Conservation (phyloP, 2,329 filamentous ascomycete genomes). For the Penicillium sp. region DNA sequence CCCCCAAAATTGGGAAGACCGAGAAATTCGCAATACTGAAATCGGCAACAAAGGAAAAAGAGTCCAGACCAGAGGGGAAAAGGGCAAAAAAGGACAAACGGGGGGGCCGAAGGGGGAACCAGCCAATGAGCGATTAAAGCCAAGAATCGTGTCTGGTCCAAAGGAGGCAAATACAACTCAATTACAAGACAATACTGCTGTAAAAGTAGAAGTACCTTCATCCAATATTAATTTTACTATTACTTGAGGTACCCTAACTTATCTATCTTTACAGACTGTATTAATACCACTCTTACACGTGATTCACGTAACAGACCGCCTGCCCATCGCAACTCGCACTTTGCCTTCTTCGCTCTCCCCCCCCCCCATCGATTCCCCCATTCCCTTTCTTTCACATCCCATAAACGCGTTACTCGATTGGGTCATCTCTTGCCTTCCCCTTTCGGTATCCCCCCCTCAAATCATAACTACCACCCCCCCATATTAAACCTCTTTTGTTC, state of each 20-base stretch:
- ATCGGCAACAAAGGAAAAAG: neutral
- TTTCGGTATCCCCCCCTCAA: slow-evolving; percentile 38
- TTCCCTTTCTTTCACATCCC: slow-evolving; percentile 32
- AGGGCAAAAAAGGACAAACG: slow-evolving; percentile 3
- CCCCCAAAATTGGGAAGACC: neutral
- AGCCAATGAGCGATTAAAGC: neutral
- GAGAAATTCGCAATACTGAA: neutral
- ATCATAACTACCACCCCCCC: slow-evolving; percentile 10
- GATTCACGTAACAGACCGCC: slow-evolving; percentile 25
- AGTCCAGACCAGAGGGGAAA: slow-evolving; percentile 10
- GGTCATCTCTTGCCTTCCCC: slow-evolving; percentile 47
- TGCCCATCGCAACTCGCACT: slow-evolving; percentile 31
- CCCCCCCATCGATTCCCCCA: slow-evolving; percentile 37
- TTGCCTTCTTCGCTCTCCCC: slow-evolving; percentile 39
- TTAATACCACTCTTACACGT: slow-evolving; percentile 23
- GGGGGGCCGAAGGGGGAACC: neutral
- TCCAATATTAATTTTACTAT: neutral
- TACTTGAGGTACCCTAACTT: neutral
- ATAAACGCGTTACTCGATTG: slow-evolving; percentile 51
- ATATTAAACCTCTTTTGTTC: slow-evolving; percentile 11
- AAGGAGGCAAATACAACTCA: neutral
- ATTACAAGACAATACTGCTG: neutral
- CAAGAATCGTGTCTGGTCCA: neutral
- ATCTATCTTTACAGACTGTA: neutral
- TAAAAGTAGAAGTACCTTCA: neutral